Base-by-base conservation (phyloP, 2,329 filamentous ascomycete genomes). In the Torrubiellomyces zombiae region DNA sequence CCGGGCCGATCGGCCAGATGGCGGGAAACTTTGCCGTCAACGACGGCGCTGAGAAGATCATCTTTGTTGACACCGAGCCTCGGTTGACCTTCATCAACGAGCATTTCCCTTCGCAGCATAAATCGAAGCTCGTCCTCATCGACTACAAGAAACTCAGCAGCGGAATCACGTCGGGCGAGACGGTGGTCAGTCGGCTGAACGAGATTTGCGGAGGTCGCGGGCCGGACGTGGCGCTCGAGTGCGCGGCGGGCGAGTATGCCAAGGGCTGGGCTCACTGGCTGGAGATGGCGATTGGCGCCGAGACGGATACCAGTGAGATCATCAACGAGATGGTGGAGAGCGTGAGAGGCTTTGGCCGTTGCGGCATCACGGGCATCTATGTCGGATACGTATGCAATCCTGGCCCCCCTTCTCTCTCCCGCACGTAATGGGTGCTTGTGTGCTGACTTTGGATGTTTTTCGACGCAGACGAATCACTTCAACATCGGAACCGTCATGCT, bases 1-100 rank as follows among this genome's bases (percentile, higher is more conserved):
- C 75, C 0, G 82, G 82, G 0, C 83, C 81, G 1, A 79, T 92
- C 25, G 82, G 83, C 0, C 79, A 91, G 41, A 89, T 91, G 76
- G 67, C 63, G 3, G 77, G 74, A 1, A 58, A 80, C 26, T 91
- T 86, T 53, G 69, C 74, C 1, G 58, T 80, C 28, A 52, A 68
- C n/a, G 70, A 82, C 28, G 79, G 79, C 7, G 82, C 82, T 0
- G 63, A 54, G 22, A 66, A 77, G 32, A 63, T 92, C 32, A 85
- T 91, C 37, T 65, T 85, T 32, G 73, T 92, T 35, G 83, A 92
- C 43, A 67, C 66, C 4, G 79, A 67, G 30, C 69, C 62, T 50
- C 63, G 82, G 2, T 56, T 91, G 4, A 67, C 75, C 3, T 81
- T 64, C 35, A 50, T 86, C 28, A 67, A 72, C 43, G 49, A 58